Percentiles rank a stretch among this genome's conserved stretches.
These are phyloP conservation scores for Hyphopichia pseudoburtonii DNA, from an alignment of 1,139 yeast genomes.

Conservation along the genomic window DNA sequence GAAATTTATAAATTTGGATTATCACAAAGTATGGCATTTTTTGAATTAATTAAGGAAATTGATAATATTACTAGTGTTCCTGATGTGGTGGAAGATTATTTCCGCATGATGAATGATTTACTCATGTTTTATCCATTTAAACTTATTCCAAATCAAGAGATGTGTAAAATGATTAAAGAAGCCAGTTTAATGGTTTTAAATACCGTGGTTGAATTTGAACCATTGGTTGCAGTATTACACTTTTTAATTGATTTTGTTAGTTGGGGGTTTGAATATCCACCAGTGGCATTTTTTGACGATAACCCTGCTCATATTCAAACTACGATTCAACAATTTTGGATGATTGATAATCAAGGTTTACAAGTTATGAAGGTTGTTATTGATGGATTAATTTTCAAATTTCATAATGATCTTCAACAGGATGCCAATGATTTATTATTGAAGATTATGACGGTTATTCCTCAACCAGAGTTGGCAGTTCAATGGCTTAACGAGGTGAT, in stretches of 20 bases:
- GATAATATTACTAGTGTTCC: conserved; percentile 48
- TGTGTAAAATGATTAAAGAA: conserved; percentile 59
- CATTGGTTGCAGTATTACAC: conserved; percentile 69
- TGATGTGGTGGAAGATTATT: conserved; percentile 85
- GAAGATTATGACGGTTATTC: conserved; percentile 59
- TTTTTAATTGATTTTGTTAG: conserved; percentile 75
- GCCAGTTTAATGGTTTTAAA: conserved; percentile 58
- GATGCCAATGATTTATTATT: conserved; percentile 77
- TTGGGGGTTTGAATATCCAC: conserved; percentile 83
- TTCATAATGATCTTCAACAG: conserved; percentile 67
- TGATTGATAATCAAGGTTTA: conserved; percentile 55
- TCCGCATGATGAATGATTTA: conserved; percentile 78
- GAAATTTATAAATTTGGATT: conserved; percentile 51
- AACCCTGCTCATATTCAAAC: conserved; percentile 48
- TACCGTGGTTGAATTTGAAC: conserved; percentile 64
- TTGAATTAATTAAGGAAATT: conserved; percentile 29
- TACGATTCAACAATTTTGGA: conserved; percentile 39
- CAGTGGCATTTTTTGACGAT: conserved; percentile 66
- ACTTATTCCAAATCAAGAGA: conserved; percentile 54
- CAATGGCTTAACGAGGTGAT: conserved; percentile 64
- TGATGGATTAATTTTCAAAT: conserved; percentile 67
- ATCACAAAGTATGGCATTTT: conserved; percentile 45
- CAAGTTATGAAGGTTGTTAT: conserved; percentile 55
- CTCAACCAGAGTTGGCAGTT: conserved; percentile 40
- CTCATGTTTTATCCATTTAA: conserved; percentile 75